These are phyloP conservation scores for Castanospermum australe DNA, from an alignment of 306 rosid species.

Conservation along the genomic window DNA sequence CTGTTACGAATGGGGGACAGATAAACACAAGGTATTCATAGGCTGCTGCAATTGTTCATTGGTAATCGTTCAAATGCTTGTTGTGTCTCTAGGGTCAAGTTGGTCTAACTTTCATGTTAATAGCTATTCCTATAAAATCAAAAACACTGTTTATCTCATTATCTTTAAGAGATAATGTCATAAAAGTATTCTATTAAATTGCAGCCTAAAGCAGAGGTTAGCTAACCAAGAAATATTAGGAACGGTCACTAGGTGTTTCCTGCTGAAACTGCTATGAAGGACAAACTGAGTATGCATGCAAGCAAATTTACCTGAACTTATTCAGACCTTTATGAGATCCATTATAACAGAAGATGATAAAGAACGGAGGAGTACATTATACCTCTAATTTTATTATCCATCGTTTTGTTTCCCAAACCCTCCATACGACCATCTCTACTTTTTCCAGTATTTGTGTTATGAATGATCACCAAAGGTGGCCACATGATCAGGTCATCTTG, in stretches of 20 bases:
- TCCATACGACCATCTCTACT: constrained; percentile 94
- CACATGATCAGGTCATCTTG: constrained; percentile 94
- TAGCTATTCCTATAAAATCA: constrained; percentile 16
- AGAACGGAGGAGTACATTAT: constrained; percentile 48
- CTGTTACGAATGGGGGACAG: not conserved
- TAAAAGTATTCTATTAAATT: constrained; percentile 8
- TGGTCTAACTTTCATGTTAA: constrained; percentile 4
- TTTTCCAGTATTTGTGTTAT: constrained; percentile 88
- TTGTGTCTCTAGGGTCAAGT: constrained; percentile 3
- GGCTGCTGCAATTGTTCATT: not conserved
- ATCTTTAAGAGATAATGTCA: constrained; percentile 13
- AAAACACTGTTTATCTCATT: constrained; percentile 10
- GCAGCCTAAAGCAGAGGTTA: constrained; percentile 16
- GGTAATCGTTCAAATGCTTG: not conserved
- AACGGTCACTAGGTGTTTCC: constrained; percentile 10
- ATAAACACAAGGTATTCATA: not conserved
- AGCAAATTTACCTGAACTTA: constrained; percentile 28
- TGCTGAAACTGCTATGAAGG: constrained; percentile 10
- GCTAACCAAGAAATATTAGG: constrained; percentile 8
- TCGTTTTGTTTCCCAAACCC: constrained; percentile 98
- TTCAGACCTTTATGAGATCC: constrained; percentile 21
- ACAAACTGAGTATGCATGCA: constrained; percentile 21
- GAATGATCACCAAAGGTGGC: constrained; percentile 98
- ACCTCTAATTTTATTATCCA: constrained; percentile 96
- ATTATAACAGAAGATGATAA: constrained; percentile 37